Evolutionary conservation across 805 yeast genomes (phyloP).

Genomic region (Pichia scutulata): DNA sequence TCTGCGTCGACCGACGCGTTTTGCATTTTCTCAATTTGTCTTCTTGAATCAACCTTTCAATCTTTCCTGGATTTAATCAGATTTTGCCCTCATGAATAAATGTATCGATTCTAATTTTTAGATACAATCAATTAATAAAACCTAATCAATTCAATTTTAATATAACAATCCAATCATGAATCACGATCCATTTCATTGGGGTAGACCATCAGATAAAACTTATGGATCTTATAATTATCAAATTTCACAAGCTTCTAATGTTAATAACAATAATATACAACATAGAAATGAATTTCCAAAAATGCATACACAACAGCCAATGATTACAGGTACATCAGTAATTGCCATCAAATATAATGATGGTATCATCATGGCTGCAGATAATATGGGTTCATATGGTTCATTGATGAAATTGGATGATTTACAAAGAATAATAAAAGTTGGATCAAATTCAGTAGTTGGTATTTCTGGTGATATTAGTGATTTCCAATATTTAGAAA

Average conservation of each 20-base stretch:
- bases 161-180: conserved; percentile 47
- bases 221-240: conserved; percentile 75
- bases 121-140: no score
- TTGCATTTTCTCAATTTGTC: neutral
- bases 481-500: conserved; percentile 79
- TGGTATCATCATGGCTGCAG: conserved; percentile 94
- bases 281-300: conserved; percentile 46
- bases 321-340: conserved; percentile 94
- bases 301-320: conserved; percentile 88
- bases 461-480: conserved; percentile 94
- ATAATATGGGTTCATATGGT: conserved; percentile 88
- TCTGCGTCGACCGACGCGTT: neutral
- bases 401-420: conserved; percentile 81
- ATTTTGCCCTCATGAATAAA: neutral
- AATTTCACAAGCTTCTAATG: conserved; percentile 56
- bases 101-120: neutral
- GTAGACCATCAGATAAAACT: conserved; percentile 77
- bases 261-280: conserved; percentile 12
- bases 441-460: conserved; percentile 81
- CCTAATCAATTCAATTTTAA: neutral
- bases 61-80: neutral
- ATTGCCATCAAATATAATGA: conserved; percentile 82
- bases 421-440: conserved; percentile 75
- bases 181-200: conserved; percentile 94
- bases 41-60: neutral